Evolutionary conservation across 108 stramenopile genomes (phyloP).

Genomic region (Nannochloropsis granulata): DNA sequence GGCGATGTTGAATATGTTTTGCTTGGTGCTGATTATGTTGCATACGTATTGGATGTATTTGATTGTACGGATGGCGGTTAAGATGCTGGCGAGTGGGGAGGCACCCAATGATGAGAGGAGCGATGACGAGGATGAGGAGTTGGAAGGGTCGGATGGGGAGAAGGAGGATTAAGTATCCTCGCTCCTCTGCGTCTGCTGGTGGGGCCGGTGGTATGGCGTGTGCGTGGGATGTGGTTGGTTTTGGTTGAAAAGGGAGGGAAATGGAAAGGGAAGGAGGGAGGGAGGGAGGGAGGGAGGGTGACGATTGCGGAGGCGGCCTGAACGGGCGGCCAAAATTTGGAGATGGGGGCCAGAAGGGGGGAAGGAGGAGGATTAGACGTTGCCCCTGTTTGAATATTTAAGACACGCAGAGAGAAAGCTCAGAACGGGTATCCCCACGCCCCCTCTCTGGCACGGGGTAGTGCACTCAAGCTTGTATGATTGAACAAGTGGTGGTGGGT

Average conservation of each 20-base stretch:
- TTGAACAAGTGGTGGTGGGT: too few species aligned
- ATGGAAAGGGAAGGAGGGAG: neutral
- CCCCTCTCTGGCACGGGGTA: too few species aligned
- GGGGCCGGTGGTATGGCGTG: too few species aligned
- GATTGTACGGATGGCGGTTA: neutral
- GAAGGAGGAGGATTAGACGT: too few species aligned
- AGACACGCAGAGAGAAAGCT: too few species aligned
- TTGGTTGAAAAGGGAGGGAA: neutral
- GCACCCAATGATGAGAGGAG: neutral
- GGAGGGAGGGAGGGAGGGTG: neutral
- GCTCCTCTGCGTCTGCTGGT: neutral
- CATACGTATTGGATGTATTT: constrained; percentile 16
- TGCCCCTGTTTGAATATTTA: too few species aligned
- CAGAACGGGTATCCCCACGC: too few species aligned
- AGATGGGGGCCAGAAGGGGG: too few species aligned
- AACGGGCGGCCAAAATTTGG: neutral
- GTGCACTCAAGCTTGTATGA: too few species aligned
- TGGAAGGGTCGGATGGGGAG: neutral
- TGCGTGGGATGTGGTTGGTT: neutral
- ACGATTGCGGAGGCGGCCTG: neutral
- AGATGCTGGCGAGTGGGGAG: neutral
- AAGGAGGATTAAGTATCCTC: neutral
- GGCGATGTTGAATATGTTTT: neutral
- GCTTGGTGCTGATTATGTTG: neutral
- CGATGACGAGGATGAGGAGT: constrained; percentile 2